These are phyloP conservation scores for Citrus inodora DNA, from an alignment of 345 rosid genomes.

Conservation along the genomic window DNA sequence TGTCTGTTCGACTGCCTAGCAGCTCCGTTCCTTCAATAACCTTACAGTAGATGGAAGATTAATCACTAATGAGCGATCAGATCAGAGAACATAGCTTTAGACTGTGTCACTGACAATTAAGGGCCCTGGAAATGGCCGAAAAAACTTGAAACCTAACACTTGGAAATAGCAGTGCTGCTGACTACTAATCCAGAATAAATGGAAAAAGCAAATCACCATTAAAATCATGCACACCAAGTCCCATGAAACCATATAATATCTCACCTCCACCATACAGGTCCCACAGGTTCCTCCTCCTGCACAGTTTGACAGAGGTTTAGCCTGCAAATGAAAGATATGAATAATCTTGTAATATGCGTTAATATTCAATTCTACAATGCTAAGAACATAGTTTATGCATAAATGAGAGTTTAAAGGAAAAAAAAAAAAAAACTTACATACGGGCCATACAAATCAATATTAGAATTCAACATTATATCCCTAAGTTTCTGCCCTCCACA, in stretches of 20 bases:
- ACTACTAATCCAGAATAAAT: not conserved
- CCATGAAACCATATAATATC: not conserved
- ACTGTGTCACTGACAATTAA: not conserved
- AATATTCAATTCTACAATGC: not conserved
- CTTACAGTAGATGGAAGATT: constrained; percentile 25
- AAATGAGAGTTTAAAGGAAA: not conserved
- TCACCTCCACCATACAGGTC: constrained; percentile 93
- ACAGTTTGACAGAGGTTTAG: constrained; percentile 66
- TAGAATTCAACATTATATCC: constrained; percentile 74
- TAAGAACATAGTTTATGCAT: not conserved
- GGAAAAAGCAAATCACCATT: no score
- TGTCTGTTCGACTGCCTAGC: constrained; percentile 65
- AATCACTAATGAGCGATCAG: not conserved
- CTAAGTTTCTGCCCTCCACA: constrained; percentile 90
- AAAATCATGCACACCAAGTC: not conserved
- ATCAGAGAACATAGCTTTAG: not conserved
- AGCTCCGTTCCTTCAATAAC: constrained; percentile 82
- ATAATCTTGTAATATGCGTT: not conserved
- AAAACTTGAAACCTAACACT: not conserved
- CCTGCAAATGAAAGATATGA: constrained; percentile 34
- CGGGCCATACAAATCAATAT: constrained; percentile 88
- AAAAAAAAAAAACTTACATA: constrained; percentile 45
- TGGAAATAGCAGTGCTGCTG: not conserved
- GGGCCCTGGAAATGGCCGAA: not conserved
- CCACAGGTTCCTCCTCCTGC: constrained; percentile 93